These are phyloP conservation scores for Tricholoma sp. DNA, from an alignment of 768 basidiomycete species.

Conservation along the genomic window DNA sequence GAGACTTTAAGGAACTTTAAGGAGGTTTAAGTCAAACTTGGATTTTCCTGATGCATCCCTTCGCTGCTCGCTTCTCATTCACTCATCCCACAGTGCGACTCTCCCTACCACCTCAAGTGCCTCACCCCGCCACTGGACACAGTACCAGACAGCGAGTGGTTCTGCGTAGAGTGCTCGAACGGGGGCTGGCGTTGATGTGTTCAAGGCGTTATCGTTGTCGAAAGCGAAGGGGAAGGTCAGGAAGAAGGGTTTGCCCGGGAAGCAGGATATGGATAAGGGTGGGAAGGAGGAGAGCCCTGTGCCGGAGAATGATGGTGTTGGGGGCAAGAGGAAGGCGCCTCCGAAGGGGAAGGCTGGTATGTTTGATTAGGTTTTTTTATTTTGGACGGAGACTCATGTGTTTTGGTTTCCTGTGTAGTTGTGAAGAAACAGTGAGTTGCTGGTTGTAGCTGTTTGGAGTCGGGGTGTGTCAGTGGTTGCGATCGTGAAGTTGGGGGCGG, in stretches of 20 bases:
- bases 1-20: no score
- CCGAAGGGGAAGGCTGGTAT: constrained; percentile 33
- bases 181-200: constrained; percentile 45
- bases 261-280: constrained; percentile 19
- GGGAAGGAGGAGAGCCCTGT: constrained; percentile 13
- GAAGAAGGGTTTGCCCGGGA: constrained; percentile 12
- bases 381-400: neutral
- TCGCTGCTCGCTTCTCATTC: no score
- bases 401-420: neutral
- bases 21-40: no score
- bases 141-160: constrained; percentile 90
- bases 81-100: constrained; percentile 64
- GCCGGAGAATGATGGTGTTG: neutral
- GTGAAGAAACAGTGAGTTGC: constrained; percentile 1
- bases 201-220: constrained; percentile 19
- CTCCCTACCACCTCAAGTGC: constrained; percentile 81
- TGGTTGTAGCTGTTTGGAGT: neutral
- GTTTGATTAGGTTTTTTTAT: neutral
- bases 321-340: constrained; percentile 42
- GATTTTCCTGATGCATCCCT: no score
- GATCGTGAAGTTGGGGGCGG: no score
- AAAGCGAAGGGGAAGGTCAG: constrained; percentile 18
- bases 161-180: constrained; percentile 70
- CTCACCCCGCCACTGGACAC: constrained; percentile 69
- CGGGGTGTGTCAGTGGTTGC: no score